These are phyloP conservation scores for Balamuthia mandrillaris DNA, from an alignment of 208 protist species.

Conservation along the genomic window DNA sequence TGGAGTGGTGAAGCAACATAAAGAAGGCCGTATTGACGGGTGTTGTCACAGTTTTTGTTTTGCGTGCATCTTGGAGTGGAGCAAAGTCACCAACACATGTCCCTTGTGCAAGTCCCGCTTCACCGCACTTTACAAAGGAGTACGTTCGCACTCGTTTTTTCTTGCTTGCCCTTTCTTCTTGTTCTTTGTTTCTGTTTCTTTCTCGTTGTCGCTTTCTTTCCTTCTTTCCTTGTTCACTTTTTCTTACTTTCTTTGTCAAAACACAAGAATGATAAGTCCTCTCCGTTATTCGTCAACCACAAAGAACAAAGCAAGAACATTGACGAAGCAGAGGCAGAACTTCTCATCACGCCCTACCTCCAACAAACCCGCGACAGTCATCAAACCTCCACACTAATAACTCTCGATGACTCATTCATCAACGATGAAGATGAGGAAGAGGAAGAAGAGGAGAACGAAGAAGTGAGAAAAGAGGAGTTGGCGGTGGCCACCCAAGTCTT, in stretches of 20 bases:
- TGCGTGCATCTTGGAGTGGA: neutral
- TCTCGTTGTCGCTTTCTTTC: neutral
- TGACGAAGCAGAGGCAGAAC: neutral
- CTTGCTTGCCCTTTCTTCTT: neutral
- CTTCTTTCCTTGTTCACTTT: neutral
- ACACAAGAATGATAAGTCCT: neutral
- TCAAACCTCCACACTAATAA: neutral
- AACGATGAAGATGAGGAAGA: neutral
- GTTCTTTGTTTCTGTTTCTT: neutral
- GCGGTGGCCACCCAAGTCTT: neutral
- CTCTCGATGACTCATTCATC: neutral
- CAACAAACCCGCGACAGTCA: neutral
- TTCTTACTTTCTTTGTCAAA: neutral
- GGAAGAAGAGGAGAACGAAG: neutral
- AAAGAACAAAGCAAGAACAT: neutral
- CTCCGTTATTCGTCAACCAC: neutral
- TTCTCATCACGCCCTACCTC: neutral
- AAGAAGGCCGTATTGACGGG: no score
- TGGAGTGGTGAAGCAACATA: no score
- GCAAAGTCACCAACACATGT: neutral
- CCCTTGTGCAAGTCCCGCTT: constrained; percentile 3
- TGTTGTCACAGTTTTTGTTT: constrained; percentile 8
- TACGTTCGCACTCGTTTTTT: neutral
- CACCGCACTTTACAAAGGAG: neutral
- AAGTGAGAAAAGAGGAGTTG: neutral